A percentile compares a stretch with the other conserved stretches of the same genome.
Conservation (phyloP, 176 grass and related monocot genomes). For the Oryza brachyantha region DNA sequence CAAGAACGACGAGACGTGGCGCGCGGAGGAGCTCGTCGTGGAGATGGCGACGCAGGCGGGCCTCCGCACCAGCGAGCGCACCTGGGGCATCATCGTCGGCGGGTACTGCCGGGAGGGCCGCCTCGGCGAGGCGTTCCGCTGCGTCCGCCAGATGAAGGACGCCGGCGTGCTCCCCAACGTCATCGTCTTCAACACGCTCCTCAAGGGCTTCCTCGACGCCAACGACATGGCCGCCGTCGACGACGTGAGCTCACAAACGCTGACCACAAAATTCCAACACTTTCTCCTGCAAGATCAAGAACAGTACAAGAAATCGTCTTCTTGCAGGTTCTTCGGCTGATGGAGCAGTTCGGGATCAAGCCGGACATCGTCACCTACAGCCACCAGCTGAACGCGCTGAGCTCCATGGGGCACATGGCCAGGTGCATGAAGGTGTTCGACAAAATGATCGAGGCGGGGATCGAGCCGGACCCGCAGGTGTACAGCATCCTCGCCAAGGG, state of each 20-base stretch:
- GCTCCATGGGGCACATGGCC: slow-evolving; percentile 65
- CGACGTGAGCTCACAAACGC: slow-evolving; percentile 50
- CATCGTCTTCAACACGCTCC: slow-evolving; percentile 82
- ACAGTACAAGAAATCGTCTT: not conserved
- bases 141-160: slow-evolving; percentile 76
- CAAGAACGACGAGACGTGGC: slow-evolving; percentile 72
- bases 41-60: slow-evolving; percentile 61
- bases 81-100: slow-evolving; percentile 85
- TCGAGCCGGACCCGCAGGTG: slow-evolving; percentile 85
- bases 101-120: slow-evolving; percentile 90
- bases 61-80: slow-evolving; percentile 71
- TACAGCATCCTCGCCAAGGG: slow-evolving; percentile 96
- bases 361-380: slow-evolving; percentile 92
- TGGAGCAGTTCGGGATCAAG: slow-evolving; percentile 71
- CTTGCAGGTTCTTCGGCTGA: slow-evolving; percentile 64
- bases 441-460: slow-evolving; percentile 67
- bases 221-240: slow-evolving; percentile 62
- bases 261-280: not conserved
- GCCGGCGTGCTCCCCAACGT: slow-evolving; percentile 59
- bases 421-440: slow-evolving; percentile 77
- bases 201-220: slow-evolving; percentile 83
- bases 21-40: slow-evolving; percentile 67
- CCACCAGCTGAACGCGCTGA: slow-evolving; percentile 82
- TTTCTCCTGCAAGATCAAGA: not conserved
- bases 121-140: slow-evolving; percentile 77